Base-by-base conservation (phyloP, 805 yeast genomes). In the Komagataella ulmi region DNA sequence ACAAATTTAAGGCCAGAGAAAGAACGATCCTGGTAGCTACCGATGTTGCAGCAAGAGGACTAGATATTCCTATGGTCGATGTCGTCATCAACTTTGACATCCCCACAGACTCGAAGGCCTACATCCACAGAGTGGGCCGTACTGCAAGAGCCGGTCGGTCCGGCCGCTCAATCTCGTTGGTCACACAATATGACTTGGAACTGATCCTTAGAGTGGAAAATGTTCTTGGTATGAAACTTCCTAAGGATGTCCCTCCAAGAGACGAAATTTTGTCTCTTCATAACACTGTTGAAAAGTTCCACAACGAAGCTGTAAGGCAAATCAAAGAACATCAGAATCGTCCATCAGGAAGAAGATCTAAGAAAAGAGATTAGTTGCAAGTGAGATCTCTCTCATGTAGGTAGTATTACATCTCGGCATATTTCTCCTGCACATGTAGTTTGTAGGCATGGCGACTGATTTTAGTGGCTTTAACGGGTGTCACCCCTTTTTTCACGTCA, bases 91-190 rank as follows among this genome's bases (percentile, higher is more conserved):
- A 93, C 64, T 93, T 79, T 61, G 98, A 93, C 61, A 79, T 93
- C 21, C 99, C 99, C 4, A 89, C 93, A 0, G 97, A 93, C 62
- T 87, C 98, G 3, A 97, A 93, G 61, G 97, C 93, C 56, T 93
- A 88, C 60, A 89, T 93, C 51, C 99, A 93, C 68, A 75, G 99
- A 66, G 96, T 91, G 8, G 99, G 99, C 71, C 87, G 99, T 79
- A 91, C 99, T 10, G 97, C 97, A 2, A 83, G 97, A 66, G 95
- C 23, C 5, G 96, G 96, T 17, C 77, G 89, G 58, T 80, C 91
- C 0, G 96, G 96, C 49, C 85, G 83, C 63, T 86, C 96, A 2
- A 74, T 90, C 17, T 85, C 96, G 2, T 70, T 90, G 53, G 95
- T 89, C 36, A 90, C 98, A 0, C 99, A 93, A 66, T 93, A 93